Base-by-base conservation (phyloP, 371 early-diverging fungal genomes). In the Syncephalastrum sp. region DNA sequence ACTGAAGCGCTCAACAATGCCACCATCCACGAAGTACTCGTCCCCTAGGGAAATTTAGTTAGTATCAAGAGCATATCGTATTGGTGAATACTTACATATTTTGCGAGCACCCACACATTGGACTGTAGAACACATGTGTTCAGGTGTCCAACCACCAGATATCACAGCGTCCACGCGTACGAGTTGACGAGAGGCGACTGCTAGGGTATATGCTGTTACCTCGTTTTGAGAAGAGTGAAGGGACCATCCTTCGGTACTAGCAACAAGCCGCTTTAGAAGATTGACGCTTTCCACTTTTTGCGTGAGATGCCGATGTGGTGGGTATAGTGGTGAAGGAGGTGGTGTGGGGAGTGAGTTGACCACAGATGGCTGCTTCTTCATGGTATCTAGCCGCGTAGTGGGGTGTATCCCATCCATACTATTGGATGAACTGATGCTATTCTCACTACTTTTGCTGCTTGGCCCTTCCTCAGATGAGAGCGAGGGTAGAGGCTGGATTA, bases 1-100 rank as follows among this genome's bases (percentile, higher is more conserved):
- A 51, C 81, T 81, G 59, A 81, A 82, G 6, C 81, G 66, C 49
- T 85, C 82, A 0, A 81, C 57, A 1, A 74, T 65, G 1, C 66
- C 64, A 41, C 82, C 75, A 21, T 70, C 72, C 47, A 75, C 72
- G 56, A 79, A 82, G 0, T 72, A 68, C 5, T 73, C 60, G 54
- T 85, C 85, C 85, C 85, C 76, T 64, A 41, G 13, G 48, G 13
- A 41, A 57, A 38, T 0, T 21, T 17, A n/a, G 3, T 57, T 29
- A 54, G 25, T 46, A 53, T n/a, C 25, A 23, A 21, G 14, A 38
- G 29, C 21, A 49, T 1, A 1, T 8, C 3, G 5, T 21, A 21
- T 5, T 3, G 10, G 14, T 8, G 14, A 17, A 15, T 16, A 48
- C 62, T 65, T 71, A 71, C 75, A 79, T n/a, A 61, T 47, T 46